Evolutionary conservation across 768 basidiomycete species (phyloP).

Genomic region (Psilocybe cubensis): DNA sequence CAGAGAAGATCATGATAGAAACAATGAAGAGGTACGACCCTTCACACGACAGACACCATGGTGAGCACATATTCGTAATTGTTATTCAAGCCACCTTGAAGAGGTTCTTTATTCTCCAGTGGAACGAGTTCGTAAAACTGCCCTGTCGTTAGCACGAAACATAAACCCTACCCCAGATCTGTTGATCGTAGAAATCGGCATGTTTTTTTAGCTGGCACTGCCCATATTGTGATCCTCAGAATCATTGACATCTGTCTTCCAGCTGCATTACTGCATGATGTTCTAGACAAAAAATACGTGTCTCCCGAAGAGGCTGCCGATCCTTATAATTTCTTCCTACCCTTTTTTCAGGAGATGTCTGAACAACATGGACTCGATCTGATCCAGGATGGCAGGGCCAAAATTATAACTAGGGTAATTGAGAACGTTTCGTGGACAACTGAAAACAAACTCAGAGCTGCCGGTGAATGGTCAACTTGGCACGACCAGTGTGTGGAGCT

Average conservation of each 20-base stretch:
- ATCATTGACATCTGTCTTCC: slow-evolving; percentile 11
- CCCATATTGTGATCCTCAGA: slow-evolving; percentile 10
- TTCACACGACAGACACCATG: slow-evolving; percentile 81
- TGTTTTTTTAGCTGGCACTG: slow-evolving; percentile 15
- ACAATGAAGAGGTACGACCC: slow-evolving; percentile 81
- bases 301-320: slow-evolving; percentile 57
- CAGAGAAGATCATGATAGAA: slow-evolving; percentile 71
- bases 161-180: slow-evolving; percentile 61
- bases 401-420: slow-evolving; percentile 59
- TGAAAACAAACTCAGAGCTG: slow-evolving; percentile 67
- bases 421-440: slow-evolving; percentile 87
- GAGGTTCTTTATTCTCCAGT: slow-evolving; percentile 47
- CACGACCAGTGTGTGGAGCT: slow-evolving; percentile 74
- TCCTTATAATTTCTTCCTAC: slow-evolving; percentile 67
- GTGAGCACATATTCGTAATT: slow-evolving; percentile 41
- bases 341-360: slow-evolving; percentile 58
- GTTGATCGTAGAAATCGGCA: slow-evolving; percentile 73
- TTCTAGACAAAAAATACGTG: slow-evolving; percentile 86
- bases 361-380: slow-evolving; percentile 53
- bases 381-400: slow-evolving; percentile 62
- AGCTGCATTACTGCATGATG: slow-evolving; percentile 89
- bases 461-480: slow-evolving; percentile 64
- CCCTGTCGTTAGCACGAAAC: slow-evolving; percentile 65
- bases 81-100: not conserved
- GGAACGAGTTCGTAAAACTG: slow-evolving; percentile 79